Evolutionary conservation across 2,329 filamentous ascomycete species (phyloP), one percentile per base, ranked within the genome.

Genomic region (Scolecobasidium constrictum): DNA sequence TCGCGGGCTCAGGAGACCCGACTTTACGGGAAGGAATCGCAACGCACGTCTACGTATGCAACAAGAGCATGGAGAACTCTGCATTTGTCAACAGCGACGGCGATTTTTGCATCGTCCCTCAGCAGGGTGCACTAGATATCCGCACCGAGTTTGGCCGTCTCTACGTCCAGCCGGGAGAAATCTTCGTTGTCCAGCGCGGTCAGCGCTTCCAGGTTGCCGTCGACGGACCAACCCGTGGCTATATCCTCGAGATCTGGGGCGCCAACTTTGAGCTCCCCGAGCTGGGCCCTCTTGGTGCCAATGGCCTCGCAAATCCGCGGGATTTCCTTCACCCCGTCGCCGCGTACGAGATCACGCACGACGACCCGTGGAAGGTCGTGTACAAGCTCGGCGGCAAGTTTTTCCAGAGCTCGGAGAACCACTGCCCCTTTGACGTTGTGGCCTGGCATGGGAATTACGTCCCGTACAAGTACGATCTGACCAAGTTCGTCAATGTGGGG

Each of bases 51-150:
- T 94, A 85, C 56, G 81, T 83, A 1, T 84, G 82, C 0, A 84
- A 83, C 16, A 80, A 75, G 57, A 78, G 80, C 55, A 94, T 94
- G 87, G 69, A 70, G 39, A 64, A 70, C n/a, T 73, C 75, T 31
- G 85, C 85, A 0, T 93, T 88, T 59, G 93, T 90, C 68, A 88
- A 82, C 3, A 81, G 86, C 0, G 80, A 84, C 46, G 80, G 80
- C 13, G 79, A 83, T 53, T 72, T 80, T 47, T 61, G 83, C 42
- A 77, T 83, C 37, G 67, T 83, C 3, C 77, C 73, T 0, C 79
- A 83, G 46, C 70, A 78, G 48, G 80, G 80, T 11, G 65, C 71
- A 0, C 64, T 84, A 2, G 74, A 83, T 49, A 77, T 83, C 36
- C 77, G 80, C 52, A 83, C 80, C 3, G 79, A 83, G 53, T 69